Conservation (phyloP, 192 early-diverging fungal species). For the Haplosporangium gracile region DNA sequence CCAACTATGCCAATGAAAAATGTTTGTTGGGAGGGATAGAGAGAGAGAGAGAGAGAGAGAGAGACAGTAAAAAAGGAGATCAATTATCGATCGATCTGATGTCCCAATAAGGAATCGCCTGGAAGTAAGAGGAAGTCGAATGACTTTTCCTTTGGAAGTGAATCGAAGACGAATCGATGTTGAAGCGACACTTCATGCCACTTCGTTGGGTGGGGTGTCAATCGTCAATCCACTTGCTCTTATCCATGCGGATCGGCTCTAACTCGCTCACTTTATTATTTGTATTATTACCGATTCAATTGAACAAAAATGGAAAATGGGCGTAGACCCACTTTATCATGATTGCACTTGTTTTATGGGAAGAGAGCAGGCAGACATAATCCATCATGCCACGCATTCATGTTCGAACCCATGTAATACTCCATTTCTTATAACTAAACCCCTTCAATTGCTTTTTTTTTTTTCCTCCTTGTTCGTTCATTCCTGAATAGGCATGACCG, state of each 20-base stretch:
- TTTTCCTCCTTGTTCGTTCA: background rate
- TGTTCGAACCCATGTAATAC: background rate
- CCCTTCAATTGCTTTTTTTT: constrained; percentile 3
- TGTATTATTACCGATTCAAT: background rate
- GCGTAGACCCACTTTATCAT: background rate
- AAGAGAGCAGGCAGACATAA: too few relatives aligned
- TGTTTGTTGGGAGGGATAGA: background rate
- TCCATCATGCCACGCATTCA: background rate
- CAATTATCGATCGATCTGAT: constrained; percentile 4
- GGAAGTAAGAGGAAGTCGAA: background rate
- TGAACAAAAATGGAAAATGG: background rate
- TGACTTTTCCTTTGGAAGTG: background rate
- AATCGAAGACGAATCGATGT: background rate
- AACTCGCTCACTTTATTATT: background rate
- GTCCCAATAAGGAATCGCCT: background rate
- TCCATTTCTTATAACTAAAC: background rate
- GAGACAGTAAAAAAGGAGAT: too few relatives aligned
- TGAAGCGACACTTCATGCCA: background rate
- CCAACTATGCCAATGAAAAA: background rate
- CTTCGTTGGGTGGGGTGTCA: too few relatives aligned
- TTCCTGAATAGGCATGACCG: constrained; percentile 38
- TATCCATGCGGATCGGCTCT: background rate
- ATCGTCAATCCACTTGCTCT: too few relatives aligned
- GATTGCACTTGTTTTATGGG: background rate
- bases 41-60: too few relatives aligned